Evolutionary conservation across 306 rosid species (phyloP).

Genomic region (Prunus mira): DNA sequence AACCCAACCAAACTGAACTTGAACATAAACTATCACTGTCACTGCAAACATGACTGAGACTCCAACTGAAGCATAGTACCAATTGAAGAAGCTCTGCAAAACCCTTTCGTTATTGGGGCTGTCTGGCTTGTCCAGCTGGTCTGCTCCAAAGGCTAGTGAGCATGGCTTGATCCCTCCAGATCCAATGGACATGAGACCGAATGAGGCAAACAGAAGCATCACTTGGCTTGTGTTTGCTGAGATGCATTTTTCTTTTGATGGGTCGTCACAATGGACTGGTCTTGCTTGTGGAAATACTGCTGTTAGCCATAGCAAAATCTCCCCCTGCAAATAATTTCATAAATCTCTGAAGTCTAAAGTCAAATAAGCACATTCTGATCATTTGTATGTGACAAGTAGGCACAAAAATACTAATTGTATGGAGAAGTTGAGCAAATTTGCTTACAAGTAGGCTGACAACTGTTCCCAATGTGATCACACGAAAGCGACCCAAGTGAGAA

Average conservation of each 20-base stretch:
- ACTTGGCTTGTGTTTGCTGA: conserved; percentile 35
- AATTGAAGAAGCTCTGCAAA: conserved; percentile 64
- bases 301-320: conserved; percentile 56
- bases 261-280: conserved; percentile 44
- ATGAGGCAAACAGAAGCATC: conserved; percentile 43
- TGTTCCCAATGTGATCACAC: conserved; percentile 46
- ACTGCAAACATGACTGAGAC: conserved; percentile 47
- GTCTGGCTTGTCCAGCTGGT: conserved; percentile 51
- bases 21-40: conserved; percentile 59
- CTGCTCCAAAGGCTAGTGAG: conserved; percentile 72
- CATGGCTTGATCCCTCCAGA: conserved; percentile 83
- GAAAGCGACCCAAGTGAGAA: conserved; percentile 69
- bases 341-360: too few relatives aligned
- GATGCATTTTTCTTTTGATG: conserved; percentile 25
- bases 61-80: conserved; percentile 82
- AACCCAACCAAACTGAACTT: conserved; percentile 54
- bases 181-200: conserved; percentile 65
- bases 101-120: conserved; percentile 38
- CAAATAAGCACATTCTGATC: background rate
- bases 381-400: background rate
- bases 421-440: background rate
- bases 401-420: background rate
- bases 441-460: conserved; percentile 55
- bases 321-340: conserved; percentile 38
- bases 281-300: conserved; percentile 59